Percentiles rank a stretch among this genome's conserved stretches.
phyloP scores from a whole-genome alignment of 2,329 filamentous ascomycete genomes.

The Arthroderma uncinatum region DNA sequence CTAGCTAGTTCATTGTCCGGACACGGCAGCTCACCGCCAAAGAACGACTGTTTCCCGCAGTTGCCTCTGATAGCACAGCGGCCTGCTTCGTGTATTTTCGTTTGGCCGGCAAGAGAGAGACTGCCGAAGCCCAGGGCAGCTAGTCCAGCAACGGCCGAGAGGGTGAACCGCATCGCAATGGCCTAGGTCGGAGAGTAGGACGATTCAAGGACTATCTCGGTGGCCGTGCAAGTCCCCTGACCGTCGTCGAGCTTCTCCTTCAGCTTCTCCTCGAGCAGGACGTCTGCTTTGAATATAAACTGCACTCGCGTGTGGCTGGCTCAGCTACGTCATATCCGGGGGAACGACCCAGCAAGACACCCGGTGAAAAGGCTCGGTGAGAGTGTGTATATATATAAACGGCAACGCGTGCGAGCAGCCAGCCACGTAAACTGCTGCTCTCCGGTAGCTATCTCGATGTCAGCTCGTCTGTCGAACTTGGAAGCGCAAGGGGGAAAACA shows the following conservation, averaged over 20 bases:
- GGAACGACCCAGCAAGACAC: neutral
- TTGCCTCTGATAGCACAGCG: constrained; percentile 84
- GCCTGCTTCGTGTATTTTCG: constrained; percentile 64
- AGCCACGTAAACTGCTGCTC: neutral
- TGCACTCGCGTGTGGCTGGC: neutral
- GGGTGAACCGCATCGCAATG: neutral
- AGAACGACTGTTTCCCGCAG: constrained; percentile 83
- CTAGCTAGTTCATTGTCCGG: constrained; percentile 77
- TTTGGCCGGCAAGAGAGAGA: constrained; percentile 14
- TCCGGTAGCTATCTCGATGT: no score
- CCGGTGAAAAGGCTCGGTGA: neutral
- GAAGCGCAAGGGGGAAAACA: constrained; percentile 13
- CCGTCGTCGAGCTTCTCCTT: neutral
- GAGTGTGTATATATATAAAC: neutral
- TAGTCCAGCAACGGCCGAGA: constrained; percentile 5
- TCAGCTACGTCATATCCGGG: constrained; percentile 2
- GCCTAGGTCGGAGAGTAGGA: neutral
- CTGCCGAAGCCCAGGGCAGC: constrained; percentile 4
- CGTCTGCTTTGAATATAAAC: neutral
- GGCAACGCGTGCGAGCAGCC: no score
- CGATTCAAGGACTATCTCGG: neutral
- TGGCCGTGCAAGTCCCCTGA: neutral
- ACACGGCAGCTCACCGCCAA: constrained; percentile 81
- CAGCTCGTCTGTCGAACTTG: no score
- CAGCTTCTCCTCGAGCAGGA: neutral